Evolutionary conservation across 2,329 filamentous ascomycete genomes (phyloP), one percentile per base, ranked within the genome.

Genomic region (Aspergillus pseudoterreus): DNA sequence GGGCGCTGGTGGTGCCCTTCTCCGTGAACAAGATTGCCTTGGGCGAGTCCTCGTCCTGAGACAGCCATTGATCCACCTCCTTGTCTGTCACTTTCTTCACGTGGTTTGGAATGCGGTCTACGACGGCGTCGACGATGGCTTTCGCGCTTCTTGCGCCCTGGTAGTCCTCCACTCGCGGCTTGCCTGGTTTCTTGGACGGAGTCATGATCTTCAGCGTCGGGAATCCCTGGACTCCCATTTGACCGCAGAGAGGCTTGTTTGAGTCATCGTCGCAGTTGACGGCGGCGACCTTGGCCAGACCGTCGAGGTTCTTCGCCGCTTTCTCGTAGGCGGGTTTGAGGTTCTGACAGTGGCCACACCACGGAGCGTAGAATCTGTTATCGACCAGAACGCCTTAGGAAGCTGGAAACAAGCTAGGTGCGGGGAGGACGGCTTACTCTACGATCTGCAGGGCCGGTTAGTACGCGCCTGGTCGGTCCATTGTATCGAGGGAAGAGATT

Each of bases 261-360:
- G 79, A 75, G 49, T 96, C 92, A 30, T 95, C 91, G 65, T 99
- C 92, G 72, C 94, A 99, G 73, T 99, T 88, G 58, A 99, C 79
- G 50, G 95, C 94, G 44, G 90, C 94, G 39, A 99, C 92, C 65
- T 96, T 95, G 63, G 91, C 94, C 12, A 97, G 81, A 12, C 94
- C 94, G n/a, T 87, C 83, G 52, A 99, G 86, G 63, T 85, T 90
- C 64, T 87, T 88, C 62, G 94, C 94, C 2, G 86, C 92, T 73
- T 96, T 96, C 72, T 97, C 92, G 74, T 94, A 99, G 42, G 90
- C 89, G 3, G 92, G 92, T 75, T 96, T 92, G 65, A 99, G 86
- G 74, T 88, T 96, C 75, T 96, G 82, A 77, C 94, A 99, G 75
- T 97, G 94, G 39, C 92, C 94, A 66, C 94, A 97, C 92, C 92